Conservation (phyloP, 169 alveolate species). For the Babesia gibsoni region DNA sequence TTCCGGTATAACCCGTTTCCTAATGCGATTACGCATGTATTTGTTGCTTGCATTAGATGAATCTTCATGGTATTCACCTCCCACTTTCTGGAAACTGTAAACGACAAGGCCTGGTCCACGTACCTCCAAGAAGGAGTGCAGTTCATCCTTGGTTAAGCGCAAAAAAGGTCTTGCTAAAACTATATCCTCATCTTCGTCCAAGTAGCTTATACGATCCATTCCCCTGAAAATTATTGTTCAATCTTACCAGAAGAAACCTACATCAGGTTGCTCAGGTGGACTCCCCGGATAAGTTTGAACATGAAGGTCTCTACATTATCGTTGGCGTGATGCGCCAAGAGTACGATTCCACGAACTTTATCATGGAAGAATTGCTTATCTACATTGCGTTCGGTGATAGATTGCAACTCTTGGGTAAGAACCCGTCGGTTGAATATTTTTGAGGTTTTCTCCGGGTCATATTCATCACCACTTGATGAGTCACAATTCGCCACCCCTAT, state of each 20-base stretch:
- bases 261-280: conserved; percentile 41
- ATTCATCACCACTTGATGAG: not conserved
- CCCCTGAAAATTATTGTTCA: conserved; percentile 12
- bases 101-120: not conserved
- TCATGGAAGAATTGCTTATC: not conserved
- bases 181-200: conserved; percentile 34
- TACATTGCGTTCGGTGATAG: not conserved
- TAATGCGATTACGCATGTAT: conserved; percentile 40
- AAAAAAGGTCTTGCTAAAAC: conserved; percentile 48
- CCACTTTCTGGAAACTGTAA: conserved; percentile 5
- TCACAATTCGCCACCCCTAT: not conserved
- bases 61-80: conserved; percentile 41
- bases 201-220: conserved; percentile 23
- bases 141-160: conserved; percentile 1
- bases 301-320: conserved; percentile 56
- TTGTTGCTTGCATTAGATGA: conserved; percentile 14
- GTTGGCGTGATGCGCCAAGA: conserved; percentile 45
- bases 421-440: not conserved
- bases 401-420: not conserved
- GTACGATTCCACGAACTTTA: conserved; percentile 20
- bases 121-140: conserved; percentile 42
- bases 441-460: not conserved
- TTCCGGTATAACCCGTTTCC: conserved; percentile 35
- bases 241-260: not conserved
- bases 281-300: conserved; percentile 51